Conservation (phyloP, 1,139 yeast species). For the Yamadazyma atmosphaerica region DNA sequence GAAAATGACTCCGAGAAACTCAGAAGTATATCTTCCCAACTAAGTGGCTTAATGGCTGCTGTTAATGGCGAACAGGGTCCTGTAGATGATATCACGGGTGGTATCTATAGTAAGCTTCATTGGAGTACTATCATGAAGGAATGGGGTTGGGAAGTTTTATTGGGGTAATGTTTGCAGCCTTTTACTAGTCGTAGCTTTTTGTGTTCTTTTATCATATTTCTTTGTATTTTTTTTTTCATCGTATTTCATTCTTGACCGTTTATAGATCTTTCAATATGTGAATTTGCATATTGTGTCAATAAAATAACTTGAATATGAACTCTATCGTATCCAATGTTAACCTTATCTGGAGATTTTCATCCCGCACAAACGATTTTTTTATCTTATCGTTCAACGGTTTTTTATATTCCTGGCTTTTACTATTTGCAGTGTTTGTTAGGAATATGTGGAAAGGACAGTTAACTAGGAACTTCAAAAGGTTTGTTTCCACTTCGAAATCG, state of each 20-base stretch:
- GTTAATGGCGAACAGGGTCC: constrained; percentile 30
- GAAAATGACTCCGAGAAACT: constrained; percentile 24
- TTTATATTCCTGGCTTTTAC: too few species aligned
- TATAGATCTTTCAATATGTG: too few species aligned
- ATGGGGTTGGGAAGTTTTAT: constrained; percentile 72
- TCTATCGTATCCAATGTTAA: too few species aligned
- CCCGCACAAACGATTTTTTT: too few species aligned
- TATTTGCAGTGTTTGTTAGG: too few species aligned
- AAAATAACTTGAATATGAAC: too few species aligned
- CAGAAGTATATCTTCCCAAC: constrained; percentile 34
- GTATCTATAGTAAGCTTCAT: constrained; percentile 55
- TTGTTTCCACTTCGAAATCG: neutral
- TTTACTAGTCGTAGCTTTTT: neutral
- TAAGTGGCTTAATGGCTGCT: constrained; percentile 46
- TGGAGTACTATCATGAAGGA: constrained; percentile 72
- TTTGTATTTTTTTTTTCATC: neutral
- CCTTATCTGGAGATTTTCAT: too few species aligned
- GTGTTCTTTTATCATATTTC: neutral
- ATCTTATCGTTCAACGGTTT: too few species aligned
- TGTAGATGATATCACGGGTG: constrained; percentile 36
- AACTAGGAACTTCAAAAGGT: neutral
- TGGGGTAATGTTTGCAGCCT: constrained; percentile 32
- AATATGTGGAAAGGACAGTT: neutral
- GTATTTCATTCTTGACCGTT: too few species aligned
- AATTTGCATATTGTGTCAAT: too few species aligned